These are phyloP conservation scores for Marvania coccoides DNA, from an alignment of 139 green algal genomes.

Conservation along the genomic window DNA sequence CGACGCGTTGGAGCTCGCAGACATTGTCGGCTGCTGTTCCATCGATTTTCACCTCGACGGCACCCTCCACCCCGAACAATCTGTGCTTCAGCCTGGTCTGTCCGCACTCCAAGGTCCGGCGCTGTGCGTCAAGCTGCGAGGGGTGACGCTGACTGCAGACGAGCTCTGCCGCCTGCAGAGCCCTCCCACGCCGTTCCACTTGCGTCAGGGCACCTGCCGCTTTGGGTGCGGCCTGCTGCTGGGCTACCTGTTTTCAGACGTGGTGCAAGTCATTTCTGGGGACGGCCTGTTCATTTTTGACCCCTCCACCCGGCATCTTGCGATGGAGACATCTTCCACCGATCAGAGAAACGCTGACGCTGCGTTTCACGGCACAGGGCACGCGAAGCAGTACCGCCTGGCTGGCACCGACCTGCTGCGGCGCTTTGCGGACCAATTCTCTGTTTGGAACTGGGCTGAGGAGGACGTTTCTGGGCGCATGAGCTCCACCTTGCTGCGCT, in stretches of 20 bases:
- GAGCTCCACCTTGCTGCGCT: background rate
- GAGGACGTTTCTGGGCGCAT: background rate
- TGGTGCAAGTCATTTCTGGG: slow-evolving; percentile 24
- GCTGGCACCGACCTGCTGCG: slow-evolving; percentile 26
- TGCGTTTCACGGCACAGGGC: background rate
- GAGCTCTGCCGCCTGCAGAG: slow-evolving; percentile 25
- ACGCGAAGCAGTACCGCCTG: slow-evolving; percentile 37
- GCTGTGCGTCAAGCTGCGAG: slow-evolving; percentile 46
- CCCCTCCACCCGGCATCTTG: background rate
- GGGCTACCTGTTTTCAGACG: slow-evolving; percentile 41
- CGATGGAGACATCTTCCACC: background rate
- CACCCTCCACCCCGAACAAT: slow-evolving; percentile 30
- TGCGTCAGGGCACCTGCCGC: slow-evolving; percentile 10
- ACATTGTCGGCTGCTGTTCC: background rate
- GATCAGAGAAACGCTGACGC: background rate
- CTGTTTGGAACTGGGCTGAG: slow-evolving; percentile 8
- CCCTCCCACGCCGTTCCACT: slow-evolving; percentile 5
- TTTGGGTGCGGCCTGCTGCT: slow-evolving; percentile 34
- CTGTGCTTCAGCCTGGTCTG: slow-evolving; percentile 50
- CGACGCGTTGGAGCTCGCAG: background rate
- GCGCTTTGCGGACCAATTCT: slow-evolving; percentile 52
- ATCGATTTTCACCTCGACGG: slow-evolving; percentile 27
- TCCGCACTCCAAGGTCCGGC: slow-evolving; percentile 55
- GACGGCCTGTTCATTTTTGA: background rate
- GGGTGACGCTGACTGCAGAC: background rate